Conservation (phyloP, 2,329 filamentous ascomycete genomes). For the Exophiala sp. region DNA sequence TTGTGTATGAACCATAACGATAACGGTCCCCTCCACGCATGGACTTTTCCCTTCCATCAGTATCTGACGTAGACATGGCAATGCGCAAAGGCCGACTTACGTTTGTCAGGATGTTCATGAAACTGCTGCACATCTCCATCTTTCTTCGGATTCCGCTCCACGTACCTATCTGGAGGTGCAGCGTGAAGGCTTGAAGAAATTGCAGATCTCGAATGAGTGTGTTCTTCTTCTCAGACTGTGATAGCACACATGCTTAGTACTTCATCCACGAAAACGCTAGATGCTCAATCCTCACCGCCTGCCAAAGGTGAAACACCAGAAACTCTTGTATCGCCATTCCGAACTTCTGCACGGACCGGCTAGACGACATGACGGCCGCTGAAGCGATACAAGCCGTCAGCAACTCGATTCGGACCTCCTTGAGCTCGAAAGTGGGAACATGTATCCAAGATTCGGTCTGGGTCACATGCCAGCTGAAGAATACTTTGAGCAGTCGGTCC, state of each 20-base stretch:
- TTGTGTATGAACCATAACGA: neutral
- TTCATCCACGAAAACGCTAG: too few species aligned
- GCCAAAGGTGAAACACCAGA: neutral
- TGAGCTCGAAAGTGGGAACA: conserved; percentile 1
- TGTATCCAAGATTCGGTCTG: conserved; percentile 4
- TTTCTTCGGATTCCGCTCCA: conserved; percentile 2
- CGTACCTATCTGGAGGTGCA: conserved; percentile 1
- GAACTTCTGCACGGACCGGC: conserved; percentile 2
- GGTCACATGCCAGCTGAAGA: neutral
- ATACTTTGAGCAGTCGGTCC: conserved; percentile 2
- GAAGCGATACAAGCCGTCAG: neutral
- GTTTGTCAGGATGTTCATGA: neutral
- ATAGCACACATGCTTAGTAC: neutral
- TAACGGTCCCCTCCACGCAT: neutral
- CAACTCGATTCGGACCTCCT: neutral
- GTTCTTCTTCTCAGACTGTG: neutral
- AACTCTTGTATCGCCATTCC: conserved; percentile 2
- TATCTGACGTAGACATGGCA: too few species aligned
- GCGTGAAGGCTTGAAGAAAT: neutral
- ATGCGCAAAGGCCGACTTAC: neutral
- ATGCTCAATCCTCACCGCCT: conserved; percentile 2
- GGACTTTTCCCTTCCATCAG: neutral
- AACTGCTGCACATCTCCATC: conserved; percentile 6
- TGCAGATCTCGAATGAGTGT: conserved; percentile 1
- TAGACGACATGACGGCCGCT: neutral